Base-by-base conservation (phyloP, 2,329 filamentous ascomycete genomes). In the Malbranchea cinnamomea region DNA sequence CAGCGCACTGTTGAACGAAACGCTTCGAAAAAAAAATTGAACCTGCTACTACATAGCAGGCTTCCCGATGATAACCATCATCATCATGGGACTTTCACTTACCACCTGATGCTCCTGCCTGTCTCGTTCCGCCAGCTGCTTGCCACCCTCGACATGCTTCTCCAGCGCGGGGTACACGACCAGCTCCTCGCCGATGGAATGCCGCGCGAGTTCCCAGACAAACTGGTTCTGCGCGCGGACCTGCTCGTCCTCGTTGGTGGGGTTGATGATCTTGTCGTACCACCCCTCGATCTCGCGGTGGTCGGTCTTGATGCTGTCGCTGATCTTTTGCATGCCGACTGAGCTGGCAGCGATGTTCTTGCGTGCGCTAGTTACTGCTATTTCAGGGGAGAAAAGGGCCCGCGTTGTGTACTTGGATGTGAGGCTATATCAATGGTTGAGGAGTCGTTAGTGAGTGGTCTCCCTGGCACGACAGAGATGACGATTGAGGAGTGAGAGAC, bases 161-260 rank as follows among this genome's bases (percentile, higher is more conserved):
- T 68, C 63, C 13, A 70, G 50, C 1, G 57, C 60, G 0, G 66
- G 65, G 35, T 69, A 69, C 0, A 70, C 49, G 4, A 69, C 50
- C 10, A 67, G 42, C 37, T 67, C 63, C 37, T 67, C 59, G 13
- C 55, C 59, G 33, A 66, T 49, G 0, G 56, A 57, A 37, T 65
- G 62, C 3, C 62, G 58, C 26, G 62, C 57, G 1, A 67, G 45
- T 33, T 64, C 59, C 62, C 62, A 66, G 16, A 55, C 57, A 33
- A 67, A 63, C 24, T 59, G 56, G 36, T 66, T 67, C 36, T 60
- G 56, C 30, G 48, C 65, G 10, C 55, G 53, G 8, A 47, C 46
- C 32, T 59, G 50, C 17, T 57, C 48, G 15, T 60, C 58, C 17
- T 41, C 37, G 33, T 61, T 49, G 9, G 40, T 45, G 2, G 54